Base-by-base conservation (phyloP, 768 basidiomycete species). In the Termitomyces eurrhizus region DNA sequence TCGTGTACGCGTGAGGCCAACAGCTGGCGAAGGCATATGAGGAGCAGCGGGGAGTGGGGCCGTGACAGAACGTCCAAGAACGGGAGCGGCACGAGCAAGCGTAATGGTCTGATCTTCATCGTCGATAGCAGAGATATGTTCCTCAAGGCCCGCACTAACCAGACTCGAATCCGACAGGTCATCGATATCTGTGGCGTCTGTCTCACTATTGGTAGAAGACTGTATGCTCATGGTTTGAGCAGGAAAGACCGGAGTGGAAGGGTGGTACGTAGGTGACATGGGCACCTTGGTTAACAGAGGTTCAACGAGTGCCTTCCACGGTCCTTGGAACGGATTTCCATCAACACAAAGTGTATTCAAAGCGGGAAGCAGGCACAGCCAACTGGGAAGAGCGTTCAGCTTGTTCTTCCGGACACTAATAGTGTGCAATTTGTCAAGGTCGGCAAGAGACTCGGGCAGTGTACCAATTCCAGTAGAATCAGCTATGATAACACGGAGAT, bases 321-420 rank as follows among this genome's bases (percentile, higher is more conserved):
- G 92, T 8, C 91, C 92, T 66, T 92, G 91, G 74, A 99, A 98
- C 8, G 95, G 94, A 71, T 99, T 99, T 18, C 88, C 90, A 64
- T 98, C 96, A n/a, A 99, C 85, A 65, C 89, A 89, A 3, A 99
- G 77, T 1, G 88, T 90, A 72, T 96, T 93, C 51, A 99, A 78
- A 35, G 82, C 81, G 21, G 87, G 83, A n/a, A 99, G 80, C 33
- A 93, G 83, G 71, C 93, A 93, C 50, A 99, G 80, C 96, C 97
- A 99, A 63, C 90, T 86, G n/a, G 97, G 95, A 18, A 98, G 82
- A 7, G 89, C 83, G 65, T 90, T 81, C 68, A 99, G 79, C 70
- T 89, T 89, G 75, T 99, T 99, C 68, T 90, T 78, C 50, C 95
- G 87, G 57, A 96, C 74, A 69, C 94, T 95, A 66, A 93, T 83